Evolutionary conservation across 176 grass and related monocot species (phyloP), one percentile per base, ranked within the genome.

Genomic region (Aegilops umbellulata): DNA sequence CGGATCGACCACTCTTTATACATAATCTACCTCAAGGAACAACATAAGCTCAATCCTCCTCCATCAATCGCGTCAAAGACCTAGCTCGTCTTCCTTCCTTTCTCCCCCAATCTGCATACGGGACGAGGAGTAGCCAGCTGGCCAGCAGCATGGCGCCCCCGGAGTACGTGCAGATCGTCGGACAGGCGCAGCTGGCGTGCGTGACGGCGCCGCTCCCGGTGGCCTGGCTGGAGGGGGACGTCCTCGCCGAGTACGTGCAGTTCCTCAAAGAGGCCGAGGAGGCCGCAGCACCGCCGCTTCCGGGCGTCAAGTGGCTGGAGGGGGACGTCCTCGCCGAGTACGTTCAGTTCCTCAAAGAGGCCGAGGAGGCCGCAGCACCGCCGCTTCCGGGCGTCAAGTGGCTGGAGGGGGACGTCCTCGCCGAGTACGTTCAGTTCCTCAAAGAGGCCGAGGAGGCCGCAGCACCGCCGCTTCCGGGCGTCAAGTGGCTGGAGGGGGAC

Each of bases 231-330:
- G 42, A 69, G 65, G 65, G 64, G 27, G 64, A 81, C 27, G 42
- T 51, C 6, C 63, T 69, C 44, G 64, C 64, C 7, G 80, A 69
- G 64, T 69, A 82, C 44, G 7, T 55, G 29, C 65, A 12, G 13
- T 82, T 82, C 19, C 64, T 82, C 20, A n/a, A 82, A 2, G 67
- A 69, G 80, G 80, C 36, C 15, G 67, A 69, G 66, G 66, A 71
- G 32, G 15, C 31, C 8, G 47, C 39, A 5, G 46, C 46, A 14
- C 13, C 46, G 46, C 46, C 46, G 4, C 46, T 47, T 47, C 3
- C 46, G 15, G 9, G 49, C 49, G 44, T 55, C 49, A 77, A 30
- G 47, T 32, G 17, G 47, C 17, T 77, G 27, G 49, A 77, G 27
- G 74, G 64, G 27, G 64, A 81, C 27, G 42, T 51, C 6, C 63